These are phyloP conservation scores for Globisporangium cystogenes DNA, from an alignment of 352 stramenopile species.

Conservation along the genomic window DNA sequence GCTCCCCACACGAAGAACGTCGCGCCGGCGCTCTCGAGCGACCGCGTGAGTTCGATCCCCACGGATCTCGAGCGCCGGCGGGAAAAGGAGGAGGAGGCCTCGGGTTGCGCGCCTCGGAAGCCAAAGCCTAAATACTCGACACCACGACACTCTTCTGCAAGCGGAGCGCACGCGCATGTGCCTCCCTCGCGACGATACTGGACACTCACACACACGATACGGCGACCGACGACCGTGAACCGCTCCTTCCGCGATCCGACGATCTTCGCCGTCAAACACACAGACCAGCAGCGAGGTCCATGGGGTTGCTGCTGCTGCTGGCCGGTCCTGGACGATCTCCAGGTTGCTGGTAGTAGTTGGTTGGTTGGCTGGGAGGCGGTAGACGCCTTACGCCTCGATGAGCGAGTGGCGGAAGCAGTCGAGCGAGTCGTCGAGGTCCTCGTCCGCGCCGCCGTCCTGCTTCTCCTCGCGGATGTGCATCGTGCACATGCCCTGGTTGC, in stretches of 20 bases:
- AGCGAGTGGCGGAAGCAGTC: constrained; percentile 1
- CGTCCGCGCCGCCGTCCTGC: constrained; percentile 25
- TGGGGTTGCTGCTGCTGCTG: background rate
- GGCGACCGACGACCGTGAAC: background rate
- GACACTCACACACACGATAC: background rate
- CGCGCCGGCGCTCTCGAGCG: background rate
- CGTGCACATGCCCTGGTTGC: constrained; percentile 87
- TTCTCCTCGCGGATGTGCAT: constrained; percentile 87
- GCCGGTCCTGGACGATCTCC: background rate
- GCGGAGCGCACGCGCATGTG: background rate
- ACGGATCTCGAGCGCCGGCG: background rate
- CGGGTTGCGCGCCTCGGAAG: background rate
- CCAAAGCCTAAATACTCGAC: background rate
- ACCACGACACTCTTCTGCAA: constrained; percentile 2
- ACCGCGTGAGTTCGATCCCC: constrained; percentile 2
- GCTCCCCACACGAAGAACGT: background rate
- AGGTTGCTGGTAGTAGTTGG: background rate
- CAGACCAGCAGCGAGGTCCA: background rate
- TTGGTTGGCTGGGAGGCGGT: background rate
- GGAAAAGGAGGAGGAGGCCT: background rate
- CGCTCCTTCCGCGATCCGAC: background rate
- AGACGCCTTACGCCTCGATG: background rate
- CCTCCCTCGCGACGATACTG: background rate
- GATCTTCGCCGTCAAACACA: background rate
- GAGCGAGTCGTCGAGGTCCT: constrained; percentile 6